Conservation (phyloP, 805 yeast genomes). For the Ogataea glucozyma region DNA sequence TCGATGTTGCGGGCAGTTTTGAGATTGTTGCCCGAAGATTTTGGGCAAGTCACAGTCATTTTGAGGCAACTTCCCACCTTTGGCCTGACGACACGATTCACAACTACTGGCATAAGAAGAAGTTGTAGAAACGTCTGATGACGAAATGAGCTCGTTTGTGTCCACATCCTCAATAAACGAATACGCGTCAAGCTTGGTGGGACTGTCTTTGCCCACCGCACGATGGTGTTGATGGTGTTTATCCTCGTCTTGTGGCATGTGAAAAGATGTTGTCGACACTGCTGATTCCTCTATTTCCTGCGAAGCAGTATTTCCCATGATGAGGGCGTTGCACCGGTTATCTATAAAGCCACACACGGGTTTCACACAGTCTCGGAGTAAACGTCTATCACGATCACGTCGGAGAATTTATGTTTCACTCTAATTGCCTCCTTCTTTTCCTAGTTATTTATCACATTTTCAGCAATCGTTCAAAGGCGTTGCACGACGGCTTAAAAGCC, state of each 20-base stretch:
- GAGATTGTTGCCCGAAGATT: no score
- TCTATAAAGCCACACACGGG: no score
- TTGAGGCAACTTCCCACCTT: not conserved
- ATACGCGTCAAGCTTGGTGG: slow-evolving; percentile 13
- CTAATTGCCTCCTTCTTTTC: not conserved
- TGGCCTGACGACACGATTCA: slow-evolving; percentile 11
- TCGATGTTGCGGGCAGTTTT: slow-evolving; percentile 7
- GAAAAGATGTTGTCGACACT: no score
- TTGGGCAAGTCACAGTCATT: not conserved
- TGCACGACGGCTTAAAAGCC: slow-evolving; percentile 5
- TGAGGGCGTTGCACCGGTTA: not conserved
- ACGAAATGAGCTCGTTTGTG: slow-evolving; percentile 12
- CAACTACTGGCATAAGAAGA: slow-evolving; percentile 16
- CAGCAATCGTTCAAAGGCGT: not conserved
- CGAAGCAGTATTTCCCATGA: slow-evolving; percentile 4
- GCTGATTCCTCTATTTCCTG: no score
- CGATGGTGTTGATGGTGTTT: not conserved
- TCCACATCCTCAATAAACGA: slow-evolving; percentile 21
- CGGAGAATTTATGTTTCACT: not conserved
- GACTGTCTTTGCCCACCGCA: not conserved
- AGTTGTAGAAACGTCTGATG: slow-evolving; percentile 12
- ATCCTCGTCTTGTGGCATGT: no score
- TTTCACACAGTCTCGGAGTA: no score
- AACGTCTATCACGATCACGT: no score
- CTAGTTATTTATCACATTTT: not conserved